Evolutionary conservation across 2,329 filamentous ascomycete genomes (phyloP).

Genomic region (Aureobasidium subglaciale): DNA sequence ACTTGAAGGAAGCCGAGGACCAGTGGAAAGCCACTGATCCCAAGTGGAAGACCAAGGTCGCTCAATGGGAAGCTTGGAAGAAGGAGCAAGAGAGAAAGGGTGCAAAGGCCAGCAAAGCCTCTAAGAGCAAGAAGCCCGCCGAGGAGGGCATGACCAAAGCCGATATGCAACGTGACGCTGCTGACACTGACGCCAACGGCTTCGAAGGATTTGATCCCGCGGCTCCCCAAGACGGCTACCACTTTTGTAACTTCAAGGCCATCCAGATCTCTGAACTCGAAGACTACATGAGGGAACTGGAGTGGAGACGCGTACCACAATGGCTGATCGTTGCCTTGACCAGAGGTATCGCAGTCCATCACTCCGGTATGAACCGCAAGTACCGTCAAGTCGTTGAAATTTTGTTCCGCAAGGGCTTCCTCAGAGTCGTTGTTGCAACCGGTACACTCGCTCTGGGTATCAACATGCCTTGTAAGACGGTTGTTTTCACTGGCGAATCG

Average conservation of each 20-base stretch:
- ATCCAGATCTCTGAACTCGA: conserved; percentile 53
- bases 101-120: conserved; percentile 29
- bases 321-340: conserved; percentile 54
- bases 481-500: conserved; percentile 68
- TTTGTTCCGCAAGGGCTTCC: conserved; percentile 64
- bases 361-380: conserved; percentile 70
- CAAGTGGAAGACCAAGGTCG: conserved; percentile 55
- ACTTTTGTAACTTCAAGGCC: conserved; percentile 58
- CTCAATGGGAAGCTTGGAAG: conserved; percentile 52
- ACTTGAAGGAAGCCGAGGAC: conserved; percentile 49
- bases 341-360: conserved; percentile 68
- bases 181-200: conserved; percentile 46
- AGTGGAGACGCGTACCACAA: conserved; percentile 43
- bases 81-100: conserved; percentile 37
- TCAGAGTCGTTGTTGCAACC: conserved; percentile 66
- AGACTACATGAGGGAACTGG: conserved; percentile 45
- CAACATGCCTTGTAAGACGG: conserved; percentile 79
- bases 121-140: conserved; percentile 38
- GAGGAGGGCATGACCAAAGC: conserved; percentile 47
- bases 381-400: conserved; percentile 70
- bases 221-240: conserved; percentile 55
- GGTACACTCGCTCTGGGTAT: conserved; percentile 71
- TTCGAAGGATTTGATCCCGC: conserved; percentile 63
- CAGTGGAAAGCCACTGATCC: conserved; percentile 50
- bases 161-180: conserved; percentile 51